Evolutionary conservation across 2,329 filamentous ascomycete genomes (phyloP).

Genomic region (Colletotrichum higginsianum): DNA sequence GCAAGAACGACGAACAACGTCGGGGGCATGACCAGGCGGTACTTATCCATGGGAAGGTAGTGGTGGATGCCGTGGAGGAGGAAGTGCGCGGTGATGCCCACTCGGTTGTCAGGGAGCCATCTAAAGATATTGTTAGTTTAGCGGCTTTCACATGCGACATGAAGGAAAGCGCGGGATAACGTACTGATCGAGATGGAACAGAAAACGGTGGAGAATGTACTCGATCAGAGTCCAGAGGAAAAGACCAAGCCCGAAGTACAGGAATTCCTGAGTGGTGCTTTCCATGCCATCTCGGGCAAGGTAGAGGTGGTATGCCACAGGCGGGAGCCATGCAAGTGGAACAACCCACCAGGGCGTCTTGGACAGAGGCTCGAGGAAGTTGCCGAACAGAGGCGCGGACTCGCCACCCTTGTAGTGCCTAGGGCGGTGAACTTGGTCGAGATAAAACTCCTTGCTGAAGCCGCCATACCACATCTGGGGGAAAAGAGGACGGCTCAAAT

Average conservation of each 20-base stretch:
- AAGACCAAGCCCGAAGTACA: slow-evolving; percentile 80
- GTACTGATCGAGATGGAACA: slow-evolving; percentile 95
- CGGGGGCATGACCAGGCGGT: slow-evolving; percentile 97
- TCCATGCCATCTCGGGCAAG: slow-evolving; percentile 75
- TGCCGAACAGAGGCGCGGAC: slow-evolving; percentile 95
- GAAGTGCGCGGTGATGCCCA: slow-evolving; percentile 90
- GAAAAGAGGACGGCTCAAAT: slow-evolving; percentile 87
- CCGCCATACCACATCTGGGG: slow-evolving; percentile 90
- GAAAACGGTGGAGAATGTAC: slow-evolving; percentile 88
- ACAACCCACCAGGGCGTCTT: slow-evolving; percentile 96
- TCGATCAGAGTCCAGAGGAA: slow-evolving; percentile 91
- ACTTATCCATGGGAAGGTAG: slow-evolving; percentile 99
- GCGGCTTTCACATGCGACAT: neutral
- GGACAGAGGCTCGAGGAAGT: slow-evolving; percentile 97
- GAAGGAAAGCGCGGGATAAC: slow-evolving; percentile 51
- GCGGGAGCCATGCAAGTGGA: slow-evolving; percentile 88
- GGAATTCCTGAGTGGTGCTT: slow-evolving; percentile 61
- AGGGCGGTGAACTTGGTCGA: slow-evolving; percentile 95
- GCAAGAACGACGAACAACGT: slow-evolving; percentile 88
- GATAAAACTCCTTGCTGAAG: slow-evolving; percentile 96
- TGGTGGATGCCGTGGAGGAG: slow-evolving; percentile 97
- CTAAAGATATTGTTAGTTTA: slow-evolving; percentile 62
- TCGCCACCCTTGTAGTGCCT: slow-evolving; percentile 95
- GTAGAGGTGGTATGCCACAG: slow-evolving; percentile 79
- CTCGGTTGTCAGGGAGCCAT: slow-evolving; percentile 90